Evolutionary conservation across 768 basidiomycete genomes (phyloP), one percentile per base, ranked within the genome.

Genomic region (Jaapia argillacea): DNA sequence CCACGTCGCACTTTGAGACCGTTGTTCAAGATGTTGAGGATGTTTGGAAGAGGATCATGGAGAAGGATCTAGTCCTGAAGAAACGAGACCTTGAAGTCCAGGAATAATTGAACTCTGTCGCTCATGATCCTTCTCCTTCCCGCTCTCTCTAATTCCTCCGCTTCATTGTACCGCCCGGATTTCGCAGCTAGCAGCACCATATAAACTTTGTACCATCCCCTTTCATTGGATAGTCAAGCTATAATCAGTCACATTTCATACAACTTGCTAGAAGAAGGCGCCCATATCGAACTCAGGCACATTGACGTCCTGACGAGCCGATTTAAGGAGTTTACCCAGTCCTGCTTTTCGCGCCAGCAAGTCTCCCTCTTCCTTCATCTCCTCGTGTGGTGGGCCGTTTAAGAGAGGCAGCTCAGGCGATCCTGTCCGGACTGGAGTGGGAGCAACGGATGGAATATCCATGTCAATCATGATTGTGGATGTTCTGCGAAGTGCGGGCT

Each of bases 1-100:
- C 96, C 5, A 97, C 96, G 7, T 92, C 89, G 23, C 96, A 99
- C 68, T 98, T 99, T 61, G 96, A 99, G 72, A 96, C 90, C 22
- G 93, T 98, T 38, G 90, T 94, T 21, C 91, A 97, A 41, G 94
- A 99, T 47, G 96, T 99, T 27, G 83, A 85, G 48, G 87, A 97
- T 62, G 89, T 98, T 33, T 99, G 91, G 90, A 81, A 84, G 69
- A 74, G 93, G 43, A 79, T 94, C 42, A 70, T 74, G 3, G 90
- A 86, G 40, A 69, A 68, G 40, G 79, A 83, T 40, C 72, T 94
- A 42, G 85, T 82, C 43, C 74, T 94, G 54, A 91, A 87, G 81
- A 89, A 92, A 68, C 75, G 86, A 36, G 89, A 90, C 46, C 71
- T 73, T 25, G 80, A 81, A 50, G 71, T 72, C 40, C 74, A 81